Base-by-base conservation (phyloP, 108 stramenopile species). In the Epithemia pelagica region DNA sequence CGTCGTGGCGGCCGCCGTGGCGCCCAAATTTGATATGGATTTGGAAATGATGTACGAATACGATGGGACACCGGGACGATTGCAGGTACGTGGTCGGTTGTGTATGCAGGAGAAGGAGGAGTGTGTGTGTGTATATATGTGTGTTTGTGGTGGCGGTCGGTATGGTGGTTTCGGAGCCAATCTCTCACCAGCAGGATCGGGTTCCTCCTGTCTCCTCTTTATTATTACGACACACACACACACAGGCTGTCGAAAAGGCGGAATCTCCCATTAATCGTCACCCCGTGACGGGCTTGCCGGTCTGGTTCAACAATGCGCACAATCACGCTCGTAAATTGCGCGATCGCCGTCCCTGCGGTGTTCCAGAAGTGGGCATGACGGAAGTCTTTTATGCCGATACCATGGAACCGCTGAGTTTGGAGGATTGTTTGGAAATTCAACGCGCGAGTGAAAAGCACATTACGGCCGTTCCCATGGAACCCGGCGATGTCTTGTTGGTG, bases 1-100 rank as follows among this genome's bases (percentile, higher is more conserved):
- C 28, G 28, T 88, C 23, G 90, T 95, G 0, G 88, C 84, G 69
- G 85, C 76, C 25, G 83, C 85, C 7, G 89, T 95, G 22, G 89
- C 93, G 22, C 93, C 93, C 59, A 95, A 95, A 64, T 95, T 95
- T 74, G 93, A 95, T 62, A 95, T 95, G 93, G 93, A 91, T 71
- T 72, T 95, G 74, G 93, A 95, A 71, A 91, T 95, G 90, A 87
- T 91, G 67, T 90, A 83, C 62, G 93, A 85, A 70, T 71, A 75
- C 30, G 93, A 95, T 72, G 93, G 93, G 24, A 91, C 88, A 78
- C 85, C 85, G 10, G 90, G 90, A 31, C 84, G 93, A 61, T 69
- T 93, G 22, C 87, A 86, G 69, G 76, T 74, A 70, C 30, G 80
- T 71, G 23, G 32, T 30, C 37, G 23, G 30, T 19, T 8, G 26